Percentiles rank a stretch among this genome's conserved stretches.
These are phyloP conservation scores for Syncephalastrum sp. DNA, from an alignment of 371 early-diverging fungal genomes.

Conservation along the genomic window DNA sequence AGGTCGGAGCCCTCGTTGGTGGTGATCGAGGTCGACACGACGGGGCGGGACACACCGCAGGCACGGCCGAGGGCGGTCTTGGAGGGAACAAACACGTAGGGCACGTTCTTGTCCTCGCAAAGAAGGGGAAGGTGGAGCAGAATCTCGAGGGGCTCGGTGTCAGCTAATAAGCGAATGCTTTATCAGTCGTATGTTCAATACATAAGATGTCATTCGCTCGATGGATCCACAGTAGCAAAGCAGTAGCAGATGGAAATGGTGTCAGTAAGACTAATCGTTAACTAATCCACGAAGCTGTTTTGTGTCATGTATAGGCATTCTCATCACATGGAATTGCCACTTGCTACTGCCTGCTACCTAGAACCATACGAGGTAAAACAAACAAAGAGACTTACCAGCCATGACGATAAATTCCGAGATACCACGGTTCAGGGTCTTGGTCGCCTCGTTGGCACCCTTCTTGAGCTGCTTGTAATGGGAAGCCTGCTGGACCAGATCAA, in stretches of 20 bases:
- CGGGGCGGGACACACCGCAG: conserved; percentile 95
- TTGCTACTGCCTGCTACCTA: not conserved
- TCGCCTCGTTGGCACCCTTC: conserved; percentile 99
- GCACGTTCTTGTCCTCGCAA: conserved; percentile 98
- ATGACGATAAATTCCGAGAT: conserved; percentile 98
- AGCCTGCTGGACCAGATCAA: conserved; percentile 96
- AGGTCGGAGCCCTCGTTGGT: conserved; percentile 97
- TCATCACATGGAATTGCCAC: conserved; percentile 8
- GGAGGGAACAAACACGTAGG: conserved; percentile 96
- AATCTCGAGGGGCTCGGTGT: conserved; percentile 97
- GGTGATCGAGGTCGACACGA: conserved; percentile 92
- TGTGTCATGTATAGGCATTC: conserved; percentile 15
- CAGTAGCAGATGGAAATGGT: not conserved
- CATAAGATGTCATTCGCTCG: conserved; percentile 4
- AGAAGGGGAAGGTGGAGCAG: conserved; percentile 95
- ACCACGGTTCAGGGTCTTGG: conserved; percentile 99
- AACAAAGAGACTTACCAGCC: conserved; percentile 62
- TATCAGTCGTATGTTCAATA: not conserved
- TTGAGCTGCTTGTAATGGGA: conserved; percentile 98
- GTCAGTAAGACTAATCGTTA: conserved; percentile 32
- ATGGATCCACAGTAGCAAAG: not conserved
- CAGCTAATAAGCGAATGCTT: conserved; percentile 56
- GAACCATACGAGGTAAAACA: no score
- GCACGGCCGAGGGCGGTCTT: conserved; percentile 98
- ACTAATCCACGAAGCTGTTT: conserved; percentile 12